Conservation (phyloP, 805 yeast genomes). For the Myxozyma sirexii region DNA sequence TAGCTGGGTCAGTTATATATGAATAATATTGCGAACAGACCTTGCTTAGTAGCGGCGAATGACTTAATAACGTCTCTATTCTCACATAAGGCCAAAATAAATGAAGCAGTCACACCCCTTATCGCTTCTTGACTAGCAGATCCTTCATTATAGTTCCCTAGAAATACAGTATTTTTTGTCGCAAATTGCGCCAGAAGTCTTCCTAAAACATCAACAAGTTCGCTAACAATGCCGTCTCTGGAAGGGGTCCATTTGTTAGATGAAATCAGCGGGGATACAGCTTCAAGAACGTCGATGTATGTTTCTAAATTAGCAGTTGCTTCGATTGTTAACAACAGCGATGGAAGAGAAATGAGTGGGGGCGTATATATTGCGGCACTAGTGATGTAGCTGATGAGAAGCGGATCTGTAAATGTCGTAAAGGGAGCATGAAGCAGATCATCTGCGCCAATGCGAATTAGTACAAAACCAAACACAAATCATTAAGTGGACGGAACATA, state of each 20-base stretch:
- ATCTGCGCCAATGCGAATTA: background rate
- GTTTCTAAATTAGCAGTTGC: background rate
- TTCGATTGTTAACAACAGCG: conserved; percentile 1
- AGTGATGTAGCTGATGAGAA: conserved; percentile 21
- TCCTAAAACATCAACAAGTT: background rate
- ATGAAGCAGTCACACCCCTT: conserved; percentile 15
- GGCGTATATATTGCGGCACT: background rate
- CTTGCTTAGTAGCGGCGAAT: background rate
- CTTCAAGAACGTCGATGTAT: conserved; percentile 6
- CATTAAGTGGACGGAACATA: background rate
- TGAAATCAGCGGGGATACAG: conserved; percentile 7
- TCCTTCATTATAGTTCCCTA: background rate
- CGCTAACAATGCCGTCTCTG: background rate
- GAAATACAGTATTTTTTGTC: background rate
- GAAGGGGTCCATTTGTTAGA: background rate
- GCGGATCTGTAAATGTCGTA: conserved; percentile 26
- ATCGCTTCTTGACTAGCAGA: background rate
- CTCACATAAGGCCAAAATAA: conserved; percentile 2
- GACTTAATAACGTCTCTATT: background rate
- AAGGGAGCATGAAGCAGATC: conserved; percentile 13
- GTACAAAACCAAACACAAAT: background rate
- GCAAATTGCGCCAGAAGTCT: background rate
- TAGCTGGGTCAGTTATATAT: background rate
- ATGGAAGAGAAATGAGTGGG: conserved; percentile 16
- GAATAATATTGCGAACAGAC: background rate